phyloP scores from a whole-genome alignment of 2,329 filamentous ascomycete genomes.

The Metarhizium guizhouense region DNA sequence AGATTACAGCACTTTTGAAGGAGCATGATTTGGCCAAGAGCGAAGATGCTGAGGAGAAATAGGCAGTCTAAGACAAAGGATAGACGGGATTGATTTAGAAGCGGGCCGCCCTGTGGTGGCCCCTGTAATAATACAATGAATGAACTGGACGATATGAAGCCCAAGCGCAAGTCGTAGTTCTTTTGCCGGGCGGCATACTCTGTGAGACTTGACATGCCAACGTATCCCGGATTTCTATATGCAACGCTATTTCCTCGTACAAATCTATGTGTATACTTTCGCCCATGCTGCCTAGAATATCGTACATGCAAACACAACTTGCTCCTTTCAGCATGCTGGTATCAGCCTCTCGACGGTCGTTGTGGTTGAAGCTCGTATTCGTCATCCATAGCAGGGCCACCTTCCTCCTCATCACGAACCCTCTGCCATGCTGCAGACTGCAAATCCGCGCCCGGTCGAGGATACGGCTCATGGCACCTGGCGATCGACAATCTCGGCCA shows the following conservation, averaged over 20 bases:
- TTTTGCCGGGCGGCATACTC: neutral
- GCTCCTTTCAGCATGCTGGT: neutral
- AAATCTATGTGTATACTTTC: neutral
- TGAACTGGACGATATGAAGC: constrained; percentile 3
- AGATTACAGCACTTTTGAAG: constrained; percentile 89
- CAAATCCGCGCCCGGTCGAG: constrained; percentile 30
- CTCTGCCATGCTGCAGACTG: constrained; percentile 28
- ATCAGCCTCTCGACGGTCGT: constrained; percentile 17
- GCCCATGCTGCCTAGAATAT: neutral
- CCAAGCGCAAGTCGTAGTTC: neutral
- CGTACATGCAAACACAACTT: neutral
- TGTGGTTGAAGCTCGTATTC: constrained; percentile 15
- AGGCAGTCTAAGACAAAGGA: constrained; percentile 12
- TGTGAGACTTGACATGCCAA: neutral
- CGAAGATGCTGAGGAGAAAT: constrained; percentile 62
- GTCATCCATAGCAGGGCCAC: constrained; percentile 28
- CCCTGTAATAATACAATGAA: constrained; percentile 12
- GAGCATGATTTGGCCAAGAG: constrained; percentile 92
- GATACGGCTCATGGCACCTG: constrained; percentile 49
- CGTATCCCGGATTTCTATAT: neutral
- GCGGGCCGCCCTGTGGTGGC: constrained; percentile 3
- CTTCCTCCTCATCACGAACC: constrained; percentile 46
- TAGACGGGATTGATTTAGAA: constrained; percentile 6
- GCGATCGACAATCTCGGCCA: constrained; percentile 47
- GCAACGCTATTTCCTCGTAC: neutral